Conservation (phyloP, 2,329 filamentous ascomycete species). For the Fonsecaea nubica region DNA sequence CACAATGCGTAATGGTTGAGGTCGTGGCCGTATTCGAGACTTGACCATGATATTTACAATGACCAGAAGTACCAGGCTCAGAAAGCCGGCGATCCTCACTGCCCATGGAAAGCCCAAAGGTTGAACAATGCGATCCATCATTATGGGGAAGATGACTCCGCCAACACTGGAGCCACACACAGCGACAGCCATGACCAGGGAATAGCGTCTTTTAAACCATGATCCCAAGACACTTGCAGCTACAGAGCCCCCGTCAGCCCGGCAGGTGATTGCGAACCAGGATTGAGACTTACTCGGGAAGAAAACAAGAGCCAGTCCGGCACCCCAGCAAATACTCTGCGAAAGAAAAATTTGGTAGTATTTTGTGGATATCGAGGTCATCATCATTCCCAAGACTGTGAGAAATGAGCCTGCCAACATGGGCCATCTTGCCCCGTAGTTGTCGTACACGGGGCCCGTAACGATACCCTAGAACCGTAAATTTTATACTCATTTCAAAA, state of each 20-base stretch:
- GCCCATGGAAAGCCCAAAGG: slow-evolving; percentile 62
- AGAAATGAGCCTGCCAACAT: slow-evolving; percentile 58
- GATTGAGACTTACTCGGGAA: slow-evolving; percentile 47
- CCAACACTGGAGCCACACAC: slow-evolving; percentile 62
- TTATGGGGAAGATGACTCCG: slow-evolving; percentile 67
- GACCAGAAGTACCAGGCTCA: slow-evolving; percentile 64
- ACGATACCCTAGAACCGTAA: slow-evolving; percentile 40
- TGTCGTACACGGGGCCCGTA: slow-evolving; percentile 54
- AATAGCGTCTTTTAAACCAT: slow-evolving; percentile 32
- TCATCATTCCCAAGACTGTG: slow-evolving; percentile 65
- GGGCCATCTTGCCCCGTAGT: slow-evolving; percentile 51
- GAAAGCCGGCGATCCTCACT: slow-evolving; percentile 63
- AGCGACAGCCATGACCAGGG: slow-evolving; percentile 59
- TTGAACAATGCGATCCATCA: slow-evolving; percentile 62
- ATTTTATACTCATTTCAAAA: no score
- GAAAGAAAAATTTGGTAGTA: slow-evolving; percentile 64
- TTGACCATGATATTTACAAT: slow-evolving; percentile 61
- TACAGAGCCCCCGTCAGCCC: neutral
- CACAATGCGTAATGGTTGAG: slow-evolving; percentile 41
- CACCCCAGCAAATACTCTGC: slow-evolving; percentile 60
- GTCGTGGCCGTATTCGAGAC: slow-evolving; percentile 54
- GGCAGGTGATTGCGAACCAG: neutral
- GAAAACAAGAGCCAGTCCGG: slow-evolving; percentile 59
- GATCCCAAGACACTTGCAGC: slow-evolving; percentile 22
- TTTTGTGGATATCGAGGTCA: slow-evolving; percentile 59